Evolutionary conservation across 768 basidiomycete genomes (phyloP), one percentile per base, ranked within the genome.

Genomic region (Floccularia luteovirens): DNA sequence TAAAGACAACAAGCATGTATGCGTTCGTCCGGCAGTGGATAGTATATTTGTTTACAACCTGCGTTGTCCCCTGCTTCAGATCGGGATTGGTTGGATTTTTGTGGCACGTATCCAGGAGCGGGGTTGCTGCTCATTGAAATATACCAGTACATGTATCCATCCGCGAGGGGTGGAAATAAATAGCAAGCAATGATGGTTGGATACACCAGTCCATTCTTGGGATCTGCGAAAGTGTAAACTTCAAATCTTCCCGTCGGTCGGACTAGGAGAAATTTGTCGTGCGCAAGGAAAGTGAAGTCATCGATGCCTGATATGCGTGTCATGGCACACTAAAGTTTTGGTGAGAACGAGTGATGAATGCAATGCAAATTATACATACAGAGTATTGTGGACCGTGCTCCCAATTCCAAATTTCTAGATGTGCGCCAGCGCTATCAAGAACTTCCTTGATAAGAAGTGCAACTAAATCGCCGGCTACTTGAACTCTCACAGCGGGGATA

Each of bases 361-460:
- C 7, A 19, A 21, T 27, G 38, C 38, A 40, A 25, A 41, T 13
- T 11, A 24, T 25, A 57, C 69, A 14, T 42, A 72, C 73, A n/a
- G 69, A 71, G 46, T 54, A 52, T 28, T 60, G 48, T 8, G 64
- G 59, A 11, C 56, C 60, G 42, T 58, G 45, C 20, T 61, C 59
- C 74, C 72, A 75, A 42, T 72, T 70, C 67, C 70, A 75, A 19
- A 75, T 68, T 49, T 72, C 65, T 17, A 77, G 53, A 48, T 69
- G 67, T 2, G 69, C 70, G 8, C 62, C 64, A 20, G 58, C 44
- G 28, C 56, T 59, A 19, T 64, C 61, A 20, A 65, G 53, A 2
- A 66, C 59, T 45, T 73, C 71, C 46, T 73, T 73, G 19, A 72
- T 64, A 8, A 75, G 58, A 13, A 75, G 60, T 11, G 69, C 69